A percentile compares a stretch with the other conserved stretches of the same genome.
Evolutionary conservation across 768 basidiomycete genomes (phyloP).

Genomic region (Hericium alpestre): DNA sequence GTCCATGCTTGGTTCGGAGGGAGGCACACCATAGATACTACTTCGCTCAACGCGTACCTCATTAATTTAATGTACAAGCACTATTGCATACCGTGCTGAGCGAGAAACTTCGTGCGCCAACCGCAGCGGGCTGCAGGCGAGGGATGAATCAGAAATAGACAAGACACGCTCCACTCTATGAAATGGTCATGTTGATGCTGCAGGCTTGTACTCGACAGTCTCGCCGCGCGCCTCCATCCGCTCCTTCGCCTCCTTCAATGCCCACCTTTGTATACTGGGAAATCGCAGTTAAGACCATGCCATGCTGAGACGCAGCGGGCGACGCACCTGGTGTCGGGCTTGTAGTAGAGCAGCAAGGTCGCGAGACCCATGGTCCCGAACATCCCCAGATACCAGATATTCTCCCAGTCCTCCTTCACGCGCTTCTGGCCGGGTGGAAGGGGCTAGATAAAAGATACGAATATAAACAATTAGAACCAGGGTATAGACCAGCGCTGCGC

Average conservation of each 20-base stretch:
- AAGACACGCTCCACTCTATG: background rate
- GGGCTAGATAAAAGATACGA: constrained; percentile 35
- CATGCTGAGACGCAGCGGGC: background rate
- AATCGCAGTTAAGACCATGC: background rate
- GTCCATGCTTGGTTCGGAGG: too few species aligned
- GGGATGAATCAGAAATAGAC: background rate
- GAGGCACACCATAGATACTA: too few species aligned
- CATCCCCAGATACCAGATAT: constrained; percentile 84
- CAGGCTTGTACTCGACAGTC: constrained; percentile 58
- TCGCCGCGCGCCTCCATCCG: constrained; percentile 92
- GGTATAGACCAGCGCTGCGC: constrained; percentile 9
- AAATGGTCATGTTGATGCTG: background rate
- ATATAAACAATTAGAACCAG: background rate
- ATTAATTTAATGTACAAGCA: background rate
- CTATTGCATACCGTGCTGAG: too few species aligned
- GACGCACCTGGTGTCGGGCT: constrained; percentile 84
- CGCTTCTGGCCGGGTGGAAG: constrained; percentile 73
- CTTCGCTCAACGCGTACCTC: background rate
- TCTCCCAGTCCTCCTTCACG: constrained; percentile 86
- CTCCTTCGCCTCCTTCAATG: constrained; percentile 77
- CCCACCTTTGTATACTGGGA: constrained; percentile 83
- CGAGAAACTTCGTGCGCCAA: too few species aligned
- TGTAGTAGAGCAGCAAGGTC: constrained; percentile 73
- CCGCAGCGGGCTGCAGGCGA: too few species aligned
- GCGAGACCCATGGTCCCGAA: constrained; percentile 77